Percentiles rank a stretch among this genome's conserved stretches.
Conservation (phyloP, 371 early-diverging fungal species). For the Phascolomyces articulosus region DNA sequence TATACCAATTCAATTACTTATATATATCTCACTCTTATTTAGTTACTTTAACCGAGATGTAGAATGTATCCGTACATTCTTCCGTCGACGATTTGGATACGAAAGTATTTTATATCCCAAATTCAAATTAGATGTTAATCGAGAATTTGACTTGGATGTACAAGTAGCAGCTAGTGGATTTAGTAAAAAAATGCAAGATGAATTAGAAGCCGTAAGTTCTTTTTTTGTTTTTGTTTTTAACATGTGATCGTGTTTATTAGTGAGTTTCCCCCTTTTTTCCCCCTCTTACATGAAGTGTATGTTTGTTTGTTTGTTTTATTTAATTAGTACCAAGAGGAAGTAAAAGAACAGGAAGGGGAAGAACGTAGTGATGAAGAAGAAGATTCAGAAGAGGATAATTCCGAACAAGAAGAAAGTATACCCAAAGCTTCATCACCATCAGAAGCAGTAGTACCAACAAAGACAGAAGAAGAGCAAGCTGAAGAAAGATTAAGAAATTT, state of each 20-base stretch:
- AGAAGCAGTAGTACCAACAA: too few species aligned
- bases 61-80: conserved; percentile 95
- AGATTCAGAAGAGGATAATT: conserved; percentile 42
- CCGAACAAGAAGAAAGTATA: conserved; percentile 30
- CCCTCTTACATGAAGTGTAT: too few species aligned
- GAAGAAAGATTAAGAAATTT: conserved; percentile 30
- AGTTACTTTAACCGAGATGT: conserved; percentile 98
- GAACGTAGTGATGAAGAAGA: too few species aligned
- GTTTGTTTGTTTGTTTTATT: neutral
- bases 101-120: conserved; percentile 90
- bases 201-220: conserved; percentile 73
- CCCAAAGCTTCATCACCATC: too few species aligned
- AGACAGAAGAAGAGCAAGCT: conserved; percentile 13
- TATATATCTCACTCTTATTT: neutral
- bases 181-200: conserved; percentile 86
- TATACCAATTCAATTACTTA: neutral
- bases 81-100: conserved; percentile 88
- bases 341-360: conserved; percentile 42
- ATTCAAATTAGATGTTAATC: conserved; percentile 81
- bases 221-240: neutral
- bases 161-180: conserved; percentile 96
- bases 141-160: conserved; percentile 91
- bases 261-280: too few species aligned
- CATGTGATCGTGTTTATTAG: too few species aligned
- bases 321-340: conserved; percentile 50